Conservation (phyloP, 2,329 filamentous ascomycete species). For the Botrytis galanthina region DNA sequence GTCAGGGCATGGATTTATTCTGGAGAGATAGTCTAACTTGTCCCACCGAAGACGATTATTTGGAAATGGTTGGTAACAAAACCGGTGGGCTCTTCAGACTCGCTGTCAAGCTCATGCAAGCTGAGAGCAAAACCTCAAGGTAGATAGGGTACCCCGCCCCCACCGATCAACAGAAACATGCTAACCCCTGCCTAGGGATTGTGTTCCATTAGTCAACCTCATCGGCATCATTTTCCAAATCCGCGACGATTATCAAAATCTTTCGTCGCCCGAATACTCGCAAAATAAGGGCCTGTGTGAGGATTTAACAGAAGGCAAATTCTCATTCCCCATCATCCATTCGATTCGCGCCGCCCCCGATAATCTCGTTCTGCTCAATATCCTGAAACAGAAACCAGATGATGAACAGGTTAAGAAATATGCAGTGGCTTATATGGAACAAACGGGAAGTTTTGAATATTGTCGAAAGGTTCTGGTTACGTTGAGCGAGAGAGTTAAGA, state of each 20-base stretch:
- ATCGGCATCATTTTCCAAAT: constrained; percentile 88
- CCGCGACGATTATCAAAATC: constrained; percentile 90
- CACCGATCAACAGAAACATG: constrained; percentile 8
- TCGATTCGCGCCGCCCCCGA: constrained; percentile 74
- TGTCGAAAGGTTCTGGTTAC: constrained; percentile 65
- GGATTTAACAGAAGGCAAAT: constrained; percentile 95
- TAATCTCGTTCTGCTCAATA: constrained; percentile 83
- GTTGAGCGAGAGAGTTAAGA: constrained; percentile 62
- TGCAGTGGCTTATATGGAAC: constrained; percentile 87
- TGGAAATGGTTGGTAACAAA: constrained; percentile 93
- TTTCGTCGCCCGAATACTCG: constrained; percentile 71
- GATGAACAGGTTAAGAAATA: constrained; percentile 89
- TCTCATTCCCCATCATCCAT: constrained; percentile 94
- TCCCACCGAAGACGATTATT: constrained; percentile 82
- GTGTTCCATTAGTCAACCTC: constrained; percentile 79
- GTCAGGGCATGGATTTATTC: constrained; percentile 88
- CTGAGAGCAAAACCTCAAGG: constrained; percentile 55
- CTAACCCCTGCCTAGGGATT: constrained; percentile 51
- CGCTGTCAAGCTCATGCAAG: constrained; percentile 85
- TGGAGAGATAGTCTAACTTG: constrained; percentile 85
- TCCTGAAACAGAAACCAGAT: constrained; percentile 83
- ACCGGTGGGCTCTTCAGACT: constrained; percentile 84
- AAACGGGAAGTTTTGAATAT: constrained; percentile 86
- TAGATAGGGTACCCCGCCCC: constrained; percentile 31
- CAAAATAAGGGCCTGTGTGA: constrained; percentile 92